Evolutionary conservation across 768 basidiomycete genomes (phyloP).

Genomic region (Tylopilus plumbeoviolaceoides): DNA sequence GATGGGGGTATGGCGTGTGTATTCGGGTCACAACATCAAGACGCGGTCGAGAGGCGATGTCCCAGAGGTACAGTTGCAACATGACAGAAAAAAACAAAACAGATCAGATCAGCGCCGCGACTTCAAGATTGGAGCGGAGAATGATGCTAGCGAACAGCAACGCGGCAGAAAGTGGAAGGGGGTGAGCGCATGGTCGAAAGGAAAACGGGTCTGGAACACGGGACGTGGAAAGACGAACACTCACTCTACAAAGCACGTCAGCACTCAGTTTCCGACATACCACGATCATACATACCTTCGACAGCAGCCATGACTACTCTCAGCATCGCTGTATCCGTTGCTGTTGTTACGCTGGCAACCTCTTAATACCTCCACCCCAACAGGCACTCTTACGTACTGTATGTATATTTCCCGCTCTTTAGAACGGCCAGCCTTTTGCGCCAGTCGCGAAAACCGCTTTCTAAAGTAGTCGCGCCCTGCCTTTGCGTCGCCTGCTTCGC

Average conservation of each 20-base stretch:
- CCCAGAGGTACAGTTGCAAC: conserved; percentile 13
- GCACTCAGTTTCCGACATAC: not conserved
- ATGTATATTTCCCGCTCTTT: conserved; percentile 91
- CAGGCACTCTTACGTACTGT: conserved; percentile 57
- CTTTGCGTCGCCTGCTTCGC: conserved; percentile 64
- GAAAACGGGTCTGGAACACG: conserved; percentile 18
- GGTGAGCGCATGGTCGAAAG: conserved; percentile 27
- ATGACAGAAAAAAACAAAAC: conserved; percentile 17
- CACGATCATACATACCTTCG: conserved; percentile 60
- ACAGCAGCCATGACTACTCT: conserved; percentile 94
- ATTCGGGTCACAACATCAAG: conserved; percentile 14
- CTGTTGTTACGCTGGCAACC: conserved; percentile 69
- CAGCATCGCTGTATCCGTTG: conserved; percentile 85
- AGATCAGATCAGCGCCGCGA: conserved; percentile 32
- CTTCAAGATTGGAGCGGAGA: conserved; percentile 35
- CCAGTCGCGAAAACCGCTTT: conserved; percentile 74
- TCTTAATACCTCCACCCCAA: conserved; percentile 8
- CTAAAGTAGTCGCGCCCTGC: conserved; percentile 90
- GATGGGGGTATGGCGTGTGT: conserved; percentile 11
- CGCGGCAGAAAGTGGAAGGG: conserved; percentile 11
- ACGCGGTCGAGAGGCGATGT: conserved; percentile 7
- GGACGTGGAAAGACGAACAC: conserved; percentile 34
- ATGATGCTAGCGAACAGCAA: conserved; percentile 30
- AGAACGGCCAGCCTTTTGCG: conserved; percentile 79
- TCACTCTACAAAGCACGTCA: conserved; percentile 55